Percentiles rank a stretch among this genome's conserved stretches.
Evolutionary conservation across 495 filamentous ascomycete species (phyloP).

Genomic region (Diplogelasinospora grovesii): DNA sequence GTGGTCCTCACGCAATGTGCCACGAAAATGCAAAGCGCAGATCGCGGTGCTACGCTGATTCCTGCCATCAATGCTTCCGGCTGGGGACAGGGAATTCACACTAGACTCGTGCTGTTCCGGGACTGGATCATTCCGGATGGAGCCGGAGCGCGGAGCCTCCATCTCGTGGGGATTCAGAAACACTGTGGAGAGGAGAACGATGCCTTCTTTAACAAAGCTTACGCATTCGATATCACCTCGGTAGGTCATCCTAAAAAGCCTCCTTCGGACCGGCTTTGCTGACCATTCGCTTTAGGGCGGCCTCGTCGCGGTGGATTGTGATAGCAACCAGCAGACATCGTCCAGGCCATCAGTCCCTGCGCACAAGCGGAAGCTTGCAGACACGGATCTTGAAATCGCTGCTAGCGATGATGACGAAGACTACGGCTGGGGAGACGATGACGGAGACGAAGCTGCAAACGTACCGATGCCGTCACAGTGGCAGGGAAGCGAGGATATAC

Average conservation of each 20-base stretch:
- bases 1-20: conserved; percentile 64
- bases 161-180: conserved; percentile 40
- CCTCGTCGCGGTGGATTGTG: conserved; percentile 18
- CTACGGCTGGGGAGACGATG: conserved; percentile 45
- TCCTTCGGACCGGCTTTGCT: conserved; percentile 9
- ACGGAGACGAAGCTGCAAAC: conserved; percentile 40
- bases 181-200: conserved; percentile 29
- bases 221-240: conserved; percentile 33
- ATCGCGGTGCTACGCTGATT: conserved; percentile 57
- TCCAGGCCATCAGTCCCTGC: conserved; percentile 22
- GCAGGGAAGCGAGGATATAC: conserved; percentile 47
- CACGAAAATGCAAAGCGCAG: conserved; percentile 57
- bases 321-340: conserved; percentile 19
- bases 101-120: conserved; percentile 62
- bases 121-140: conserved; percentile 43
- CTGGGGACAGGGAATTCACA: conserved; percentile 66
- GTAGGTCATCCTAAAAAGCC: conserved; percentile 21
- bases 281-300: conserved; percentile 17
- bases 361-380: conserved; percentile 38
- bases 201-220: conserved; percentile 22
- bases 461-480: conserved; percentile 43
- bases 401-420: conserved; percentile 47
- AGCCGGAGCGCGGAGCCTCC: conserved; percentile 22
- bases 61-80: conserved; percentile 59
- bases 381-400: conserved; percentile 39